Conservation (phyloP, 2,329 filamentous ascomycete genomes). For the Thelonectria olida region DNA sequence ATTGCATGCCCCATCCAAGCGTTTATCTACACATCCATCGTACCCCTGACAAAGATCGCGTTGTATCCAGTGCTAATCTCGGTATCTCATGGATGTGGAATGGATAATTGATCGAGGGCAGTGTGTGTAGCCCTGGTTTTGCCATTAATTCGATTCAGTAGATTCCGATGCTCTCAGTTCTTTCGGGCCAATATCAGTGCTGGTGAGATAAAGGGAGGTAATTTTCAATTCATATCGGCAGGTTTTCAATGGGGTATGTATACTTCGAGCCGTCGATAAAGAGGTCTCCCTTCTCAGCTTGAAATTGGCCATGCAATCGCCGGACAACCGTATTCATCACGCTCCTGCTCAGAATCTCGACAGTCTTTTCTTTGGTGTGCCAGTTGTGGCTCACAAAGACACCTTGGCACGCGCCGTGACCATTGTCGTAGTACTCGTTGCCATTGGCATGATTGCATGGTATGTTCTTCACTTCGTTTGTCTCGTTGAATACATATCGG, state of each 20-base stretch:
- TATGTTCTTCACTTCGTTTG: conserved; percentile 1
- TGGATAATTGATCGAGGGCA: too few species aligned
- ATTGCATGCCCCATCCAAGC: too few species aligned
- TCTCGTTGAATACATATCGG: conserved; percentile 6
- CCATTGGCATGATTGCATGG: conserved; percentile 4
- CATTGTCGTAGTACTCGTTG: conserved; percentile 9
- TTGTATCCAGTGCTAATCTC: too few species aligned
- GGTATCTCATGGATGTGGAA: too few species aligned
- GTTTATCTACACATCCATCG: too few species aligned
- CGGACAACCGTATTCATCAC: not conserved
- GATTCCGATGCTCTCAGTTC: too few species aligned
- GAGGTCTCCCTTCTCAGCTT: not conserved
- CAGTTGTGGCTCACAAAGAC: conserved; percentile 9
- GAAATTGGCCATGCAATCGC: conserved; percentile 5
- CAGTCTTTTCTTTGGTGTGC: conserved; percentile 6
- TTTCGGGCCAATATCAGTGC: too few species aligned
- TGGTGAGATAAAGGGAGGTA: too few species aligned
- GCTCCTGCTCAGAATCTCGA: conserved; percentile 1
- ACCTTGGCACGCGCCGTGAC: not conserved
- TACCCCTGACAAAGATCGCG: too few species aligned
- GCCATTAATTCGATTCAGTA: too few species aligned
- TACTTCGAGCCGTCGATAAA: not conserved
- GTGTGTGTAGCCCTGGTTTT: too few species aligned
- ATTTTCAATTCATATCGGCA: too few species aligned
- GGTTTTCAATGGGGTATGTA: not conserved